Evolutionary conservation across 495 filamentous ascomycete genomes (phyloP).

Genomic region (Copromyces sp.): DNA sequence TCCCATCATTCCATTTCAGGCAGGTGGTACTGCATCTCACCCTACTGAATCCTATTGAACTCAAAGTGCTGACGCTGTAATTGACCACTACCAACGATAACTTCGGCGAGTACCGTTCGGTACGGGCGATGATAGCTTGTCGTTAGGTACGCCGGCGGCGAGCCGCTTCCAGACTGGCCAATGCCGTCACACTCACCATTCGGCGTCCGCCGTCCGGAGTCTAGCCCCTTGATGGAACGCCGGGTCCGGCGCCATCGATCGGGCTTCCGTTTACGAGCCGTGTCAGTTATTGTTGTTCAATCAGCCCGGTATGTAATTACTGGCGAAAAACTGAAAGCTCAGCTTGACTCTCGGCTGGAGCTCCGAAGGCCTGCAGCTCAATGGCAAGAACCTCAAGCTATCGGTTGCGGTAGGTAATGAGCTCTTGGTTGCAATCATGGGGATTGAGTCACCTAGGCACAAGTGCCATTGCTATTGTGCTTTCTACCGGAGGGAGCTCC

Average conservation of each 20-base stretch:
- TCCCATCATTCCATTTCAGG: not conserved
- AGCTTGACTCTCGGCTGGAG: not conserved
- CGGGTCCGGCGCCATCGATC: not conserved
- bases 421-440: not conserved
- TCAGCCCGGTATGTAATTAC: not conserved
- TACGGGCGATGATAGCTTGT: not conserved
- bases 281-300: not conserved
- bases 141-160: not conserved
- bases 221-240: not conserved
- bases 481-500: not conserved
- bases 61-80: not conserved
- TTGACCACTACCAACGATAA: not conserved
- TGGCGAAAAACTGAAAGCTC: not conserved
- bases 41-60: not conserved
- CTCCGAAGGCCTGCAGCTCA: not conserved
- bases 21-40: not conserved
- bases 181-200: not conserved
- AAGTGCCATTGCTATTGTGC: not conserved
- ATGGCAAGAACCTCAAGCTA: not conserved
- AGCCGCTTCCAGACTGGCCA: not conserved
- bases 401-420: not conserved
- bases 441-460: not conserved
- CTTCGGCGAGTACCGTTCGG: not conserved
- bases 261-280: not conserved
- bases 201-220: not conserved